Evolutionary conservation across 164 flowering plant species (phyloP).

Genomic region (grape (Vitis vinifera)): DNA sequence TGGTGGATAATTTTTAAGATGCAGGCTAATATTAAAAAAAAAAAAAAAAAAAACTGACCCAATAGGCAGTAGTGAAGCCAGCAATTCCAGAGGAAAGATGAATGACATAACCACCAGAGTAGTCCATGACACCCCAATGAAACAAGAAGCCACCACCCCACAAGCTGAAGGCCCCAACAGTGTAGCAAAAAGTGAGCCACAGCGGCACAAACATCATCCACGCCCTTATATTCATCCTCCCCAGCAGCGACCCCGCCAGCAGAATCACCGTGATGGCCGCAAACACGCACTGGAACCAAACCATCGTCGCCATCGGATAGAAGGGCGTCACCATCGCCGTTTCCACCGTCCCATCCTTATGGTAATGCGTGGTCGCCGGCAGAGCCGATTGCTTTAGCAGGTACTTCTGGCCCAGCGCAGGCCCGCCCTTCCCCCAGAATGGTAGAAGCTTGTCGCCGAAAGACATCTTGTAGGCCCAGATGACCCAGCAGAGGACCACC

Average conservation of each 20-base stretch:
- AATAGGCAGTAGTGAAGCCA: constrained; percentile 13
- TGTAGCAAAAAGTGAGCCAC: constrained; percentile 17
- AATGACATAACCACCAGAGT: constrained; percentile 20
- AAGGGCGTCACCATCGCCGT: constrained; percentile 10
- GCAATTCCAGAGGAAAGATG: constrained; percentile 21
- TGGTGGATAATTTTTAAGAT: too few species aligned
- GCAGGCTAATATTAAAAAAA: too few species aligned
- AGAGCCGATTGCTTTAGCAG: constrained; percentile 9
- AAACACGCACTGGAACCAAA: constrained; percentile 19
- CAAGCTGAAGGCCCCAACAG: constrained; percentile 16
- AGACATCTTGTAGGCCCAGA: constrained; percentile 20
- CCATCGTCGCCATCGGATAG: constrained; percentile 18
- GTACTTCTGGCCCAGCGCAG: constrained; percentile 20
- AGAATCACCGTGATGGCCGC: constrained; percentile 15
- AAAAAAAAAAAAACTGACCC: constrained; percentile 3
- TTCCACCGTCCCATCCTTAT: background rate
- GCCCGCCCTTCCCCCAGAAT: constrained; percentile 18
- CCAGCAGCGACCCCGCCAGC: constrained; percentile 18
- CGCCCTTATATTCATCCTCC: constrained; percentile 17
- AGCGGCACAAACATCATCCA: constrained; percentile 23
- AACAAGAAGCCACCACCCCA: constrained; percentile 23
- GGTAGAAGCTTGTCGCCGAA: constrained; percentile 16
- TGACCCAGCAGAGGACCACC: constrained; percentile 17
- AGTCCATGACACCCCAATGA: constrained; percentile 22
- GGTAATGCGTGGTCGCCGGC: constrained; percentile 7